Base-by-base conservation (phyloP, 352 stramenopile species). In the Phytophthora colocasiae region DNA sequence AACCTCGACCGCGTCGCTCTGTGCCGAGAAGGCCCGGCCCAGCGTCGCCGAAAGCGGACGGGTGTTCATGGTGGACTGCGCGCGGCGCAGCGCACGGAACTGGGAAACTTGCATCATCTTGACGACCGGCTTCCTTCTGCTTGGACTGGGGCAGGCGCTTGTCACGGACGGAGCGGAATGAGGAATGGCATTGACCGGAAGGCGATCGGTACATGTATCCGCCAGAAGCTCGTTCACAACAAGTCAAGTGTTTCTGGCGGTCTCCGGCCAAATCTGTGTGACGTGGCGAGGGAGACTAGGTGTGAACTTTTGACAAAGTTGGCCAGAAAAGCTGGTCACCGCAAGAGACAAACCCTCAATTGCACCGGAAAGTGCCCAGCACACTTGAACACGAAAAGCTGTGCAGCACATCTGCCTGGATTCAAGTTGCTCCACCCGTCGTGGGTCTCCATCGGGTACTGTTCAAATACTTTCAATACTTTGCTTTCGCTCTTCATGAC, bases 101-200 rank as follows among this genome's bases (percentile, higher is more conserved):
- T 86, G 79, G 65, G 81, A 79, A 45, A 69, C 75, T 80, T 84
- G 81, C 75, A 88, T 80, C 79, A 88, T 90, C 22, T 27, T 26
- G 19, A 36, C 41, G 56, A 27, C 41, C 55, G 57, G 45, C 57
- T 58, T 65, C 57, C 56, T 54, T 63, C n/a, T 55, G 44, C 32
- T 58, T 69, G 32, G 45, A 64, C 34, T 54, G 46, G 41, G 38
- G 52, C 31, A 57, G 56, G 41, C 49, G 63, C 66, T 68, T 67
- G 63, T 43, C 38, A 44, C 51, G 49, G 47, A 60, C 43, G 53
- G 49, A 65, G 47, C 69, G 38, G 39, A 63, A 67, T 55, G 61
- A 58, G 49, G 50, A 75, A 75, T 75, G 66, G 58, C 47, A 43
- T 8, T 39, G 34, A 36, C 29, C 17, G 36, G 6, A 1, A 31